These are phyloP conservation scores for Arthrobotrys sinensis DNA, from an alignment of 2,329 filamentous ascomycete species.

Conservation along the genomic window DNA sequence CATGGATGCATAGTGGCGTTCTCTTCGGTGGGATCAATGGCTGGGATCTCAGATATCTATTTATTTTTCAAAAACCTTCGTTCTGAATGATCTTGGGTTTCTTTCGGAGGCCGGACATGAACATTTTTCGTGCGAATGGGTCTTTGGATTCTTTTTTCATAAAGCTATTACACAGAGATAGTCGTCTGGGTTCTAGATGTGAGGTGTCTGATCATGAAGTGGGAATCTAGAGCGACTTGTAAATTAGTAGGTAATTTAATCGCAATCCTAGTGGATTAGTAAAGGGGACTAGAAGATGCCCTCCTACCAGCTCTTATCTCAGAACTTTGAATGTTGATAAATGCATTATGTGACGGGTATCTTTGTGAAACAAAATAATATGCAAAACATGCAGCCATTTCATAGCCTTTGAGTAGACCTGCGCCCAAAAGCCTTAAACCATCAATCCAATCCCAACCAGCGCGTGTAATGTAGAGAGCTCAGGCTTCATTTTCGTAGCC, in stretches of 20 bases:
- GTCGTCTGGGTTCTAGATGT: neutral
- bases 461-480: no score
- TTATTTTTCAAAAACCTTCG: neutral
- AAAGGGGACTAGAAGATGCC: neutral
- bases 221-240: neutral
- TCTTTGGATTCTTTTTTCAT: neutral
- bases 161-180: no score
- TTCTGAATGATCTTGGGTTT: no score
- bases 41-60: slow-evolving; percentile 24
- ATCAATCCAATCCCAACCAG: neutral
- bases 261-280: neutral
- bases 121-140: no score
- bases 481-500: no score
- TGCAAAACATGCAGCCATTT: neutral
- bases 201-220: neutral
- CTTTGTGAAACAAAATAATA: neutral
- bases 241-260: neutral
- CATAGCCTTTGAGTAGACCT: no score
- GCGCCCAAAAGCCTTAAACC: no score
- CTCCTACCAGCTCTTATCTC: no score
- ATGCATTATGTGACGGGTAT: slow-evolving; percentile 12
- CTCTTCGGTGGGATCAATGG: slow-evolving; percentile 17
- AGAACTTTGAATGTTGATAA: no score
- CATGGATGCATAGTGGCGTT: slow-evolving; percentile 47
- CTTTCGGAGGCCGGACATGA: no score